A percentile compares a stretch with the other conserved stretches of the same genome.
Evolutionary conservation across 208 protist genomes (phyloP).

Genomic region (Angomonas deanei): DNA sequence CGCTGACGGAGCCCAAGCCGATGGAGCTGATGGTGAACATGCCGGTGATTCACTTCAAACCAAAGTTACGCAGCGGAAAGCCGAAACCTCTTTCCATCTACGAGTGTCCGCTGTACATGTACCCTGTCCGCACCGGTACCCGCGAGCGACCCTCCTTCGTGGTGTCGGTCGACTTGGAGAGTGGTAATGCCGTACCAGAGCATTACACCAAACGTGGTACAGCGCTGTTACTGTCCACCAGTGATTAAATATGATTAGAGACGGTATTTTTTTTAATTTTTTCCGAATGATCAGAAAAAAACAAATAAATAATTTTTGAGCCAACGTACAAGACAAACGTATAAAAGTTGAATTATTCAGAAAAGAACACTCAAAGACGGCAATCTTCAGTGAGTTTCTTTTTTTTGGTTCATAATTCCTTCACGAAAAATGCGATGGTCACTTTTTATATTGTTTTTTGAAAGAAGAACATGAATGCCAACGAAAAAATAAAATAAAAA

Average conservation of each 20-base stretch:
- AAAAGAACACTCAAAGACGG: too few relatives aligned
- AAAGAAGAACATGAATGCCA: too few relatives aligned
- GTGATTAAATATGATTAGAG: conserved; percentile 44
- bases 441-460: too few relatives aligned
- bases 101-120: conserved; percentile 97
- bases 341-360: too few relatives aligned
- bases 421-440: too few relatives aligned
- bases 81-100: conserved; percentile 85
- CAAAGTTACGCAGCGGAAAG: conserved; percentile 88
- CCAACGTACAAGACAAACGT: too few relatives aligned
- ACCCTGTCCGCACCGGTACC: conserved; percentile 95
- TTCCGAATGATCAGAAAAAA: not conserved
- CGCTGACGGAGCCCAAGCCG: conserved; percentile 93
- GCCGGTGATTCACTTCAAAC: conserved; percentile 99
- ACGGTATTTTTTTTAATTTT: not conserved
- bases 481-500: conserved; percentile 2
- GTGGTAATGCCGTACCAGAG: conserved; percentile 86
- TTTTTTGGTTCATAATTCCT: too few relatives aligned
- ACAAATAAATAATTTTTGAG: too few relatives aligned
- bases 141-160: conserved; percentile 96
- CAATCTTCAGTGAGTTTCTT: not conserved
- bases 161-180: conserved; percentile 92
- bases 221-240: conserved; percentile 93
- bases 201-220: conserved; percentile 98
- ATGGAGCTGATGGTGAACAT: conserved; percentile 96